Percentiles rank a stretch among this genome's conserved stretches.
Conservation (phyloP, 2,329 filamentous ascomycete species). For the Fusarium chaquense region DNA sequence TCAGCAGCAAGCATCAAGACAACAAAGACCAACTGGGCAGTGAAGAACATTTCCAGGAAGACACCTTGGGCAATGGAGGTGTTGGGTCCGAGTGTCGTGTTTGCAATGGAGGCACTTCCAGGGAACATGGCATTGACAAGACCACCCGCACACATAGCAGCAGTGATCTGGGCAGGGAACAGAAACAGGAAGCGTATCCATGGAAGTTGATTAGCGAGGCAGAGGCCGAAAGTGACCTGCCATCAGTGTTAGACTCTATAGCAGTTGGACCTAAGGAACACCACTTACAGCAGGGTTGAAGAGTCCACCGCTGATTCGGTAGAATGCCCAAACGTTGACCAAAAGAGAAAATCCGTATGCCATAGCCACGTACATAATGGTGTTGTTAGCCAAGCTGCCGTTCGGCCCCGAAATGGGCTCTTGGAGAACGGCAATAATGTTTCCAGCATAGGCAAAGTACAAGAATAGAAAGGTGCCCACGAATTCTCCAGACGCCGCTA, state of each 20-base stretch:
- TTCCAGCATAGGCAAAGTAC: constrained; percentile 45
- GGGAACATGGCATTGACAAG: constrained; percentile 68
- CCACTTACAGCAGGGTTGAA: constrained; percentile 54
- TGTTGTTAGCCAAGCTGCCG: constrained; percentile 28
- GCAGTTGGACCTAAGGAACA: fast-evolving
- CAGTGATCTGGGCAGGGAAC: constrained; percentile 66
- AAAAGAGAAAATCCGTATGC: constrained; percentile 53
- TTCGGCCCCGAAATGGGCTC: constrained; percentile 20
- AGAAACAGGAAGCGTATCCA: constrained; percentile 53
- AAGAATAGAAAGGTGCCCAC: constrained; percentile 43
- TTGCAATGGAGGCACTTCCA: constrained; percentile 62
- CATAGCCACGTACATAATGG: constrained; percentile 37
- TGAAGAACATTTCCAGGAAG: constrained; percentile 74
- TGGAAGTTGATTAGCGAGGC: constrained; percentile 34
- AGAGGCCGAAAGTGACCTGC: constrained; percentile 41
- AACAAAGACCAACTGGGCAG: constrained; percentile 68
- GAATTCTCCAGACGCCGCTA: constrained; percentile 41
- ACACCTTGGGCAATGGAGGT: constrained; percentile 66
- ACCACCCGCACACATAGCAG: constrained; percentile 66
- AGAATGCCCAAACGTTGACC: constrained; percentile 67
- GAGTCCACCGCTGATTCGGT: constrained; percentile 61
- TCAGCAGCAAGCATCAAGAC: constrained; percentile 76
- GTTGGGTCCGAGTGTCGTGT: constrained; percentile 61
- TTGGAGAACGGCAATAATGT: constrained; percentile 36
- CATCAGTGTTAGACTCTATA: neutral